Conservation (phyloP, 352 stramenopile genomes). For the Phytophthora sp. region DNA sequence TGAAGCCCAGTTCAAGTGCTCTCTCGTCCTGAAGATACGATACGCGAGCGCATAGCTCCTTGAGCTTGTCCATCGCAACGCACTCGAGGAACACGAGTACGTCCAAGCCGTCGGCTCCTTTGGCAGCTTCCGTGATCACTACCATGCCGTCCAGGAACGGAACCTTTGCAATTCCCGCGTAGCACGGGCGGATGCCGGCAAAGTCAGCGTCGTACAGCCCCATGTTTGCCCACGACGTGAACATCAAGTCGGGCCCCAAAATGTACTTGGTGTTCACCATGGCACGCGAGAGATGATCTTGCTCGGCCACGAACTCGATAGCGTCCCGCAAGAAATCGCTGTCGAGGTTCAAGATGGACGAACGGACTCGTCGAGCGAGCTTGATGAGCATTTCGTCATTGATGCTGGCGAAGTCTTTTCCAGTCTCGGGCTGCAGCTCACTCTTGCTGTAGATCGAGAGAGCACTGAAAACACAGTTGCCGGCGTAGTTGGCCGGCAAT, state of each 20-base stretch:
- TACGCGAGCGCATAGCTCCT: not conserved
- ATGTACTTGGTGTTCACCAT: constrained; percentile 8
- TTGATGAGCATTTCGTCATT: not conserved
- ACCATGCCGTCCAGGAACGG: constrained; percentile 15
- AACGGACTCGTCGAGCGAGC: not conserved
- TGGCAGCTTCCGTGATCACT: constrained; percentile 15
- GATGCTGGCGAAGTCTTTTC: not conserved
- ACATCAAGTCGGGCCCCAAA: constrained; percentile 15
- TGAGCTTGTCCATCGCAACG: constrained; percentile 8
- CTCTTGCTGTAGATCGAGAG: constrained; percentile 29
- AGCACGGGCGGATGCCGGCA: constrained; percentile 1
- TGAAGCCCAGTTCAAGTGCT: no score
- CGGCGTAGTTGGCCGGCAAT: constrained; percentile 40
- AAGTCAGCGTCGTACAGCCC: constrained; percentile 17
- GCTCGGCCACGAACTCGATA: constrained; percentile 1
- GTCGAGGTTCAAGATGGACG: not conserved
- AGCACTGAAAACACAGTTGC: constrained; percentile 51
- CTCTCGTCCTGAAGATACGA: not conserved
- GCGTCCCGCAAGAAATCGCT: not conserved
- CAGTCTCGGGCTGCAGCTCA: constrained; percentile 17
- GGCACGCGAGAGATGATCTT: not conserved
- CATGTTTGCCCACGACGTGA: constrained; percentile 15
- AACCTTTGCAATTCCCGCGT: constrained; percentile 3
- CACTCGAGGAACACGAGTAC: constrained; percentile 6
- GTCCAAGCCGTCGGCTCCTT: not conserved